These are phyloP conservation scores for Leptodermis oblonga DNA, from an alignment of 257 asterid genomes.

Conservation along the genomic window DNA sequence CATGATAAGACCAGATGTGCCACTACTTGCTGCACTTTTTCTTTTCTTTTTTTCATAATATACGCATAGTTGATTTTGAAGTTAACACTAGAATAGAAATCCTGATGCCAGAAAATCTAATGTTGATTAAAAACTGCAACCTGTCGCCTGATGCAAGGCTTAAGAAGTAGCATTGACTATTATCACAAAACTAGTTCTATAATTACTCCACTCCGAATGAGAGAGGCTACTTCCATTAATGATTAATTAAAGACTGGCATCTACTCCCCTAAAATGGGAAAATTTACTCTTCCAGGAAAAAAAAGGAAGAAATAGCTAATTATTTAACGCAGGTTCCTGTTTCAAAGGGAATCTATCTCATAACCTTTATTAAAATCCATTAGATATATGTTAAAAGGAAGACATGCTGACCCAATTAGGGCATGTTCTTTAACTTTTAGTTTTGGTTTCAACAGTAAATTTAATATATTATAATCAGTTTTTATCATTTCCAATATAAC, in stretches of 20 bases:
- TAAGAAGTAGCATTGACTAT: neutral
- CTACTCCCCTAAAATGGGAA: neutral
- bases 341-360: neutral
- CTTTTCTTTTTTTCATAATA: neutral
- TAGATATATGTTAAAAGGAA: neutral
- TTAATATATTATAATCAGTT: too few relatives aligned
- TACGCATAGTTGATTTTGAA: neutral
- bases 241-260: neutral
- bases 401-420: neutral
- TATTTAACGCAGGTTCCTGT: neutral
- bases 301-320: neutral
- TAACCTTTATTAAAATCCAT: neutral
- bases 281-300: neutral
- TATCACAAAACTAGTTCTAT: neutral
- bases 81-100: neutral
- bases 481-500: too few relatives aligned
- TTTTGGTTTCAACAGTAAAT: too few relatives aligned
- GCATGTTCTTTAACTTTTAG: too few relatives aligned
- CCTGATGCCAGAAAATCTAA: neutral
- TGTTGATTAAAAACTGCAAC: neutral
- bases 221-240: neutral
- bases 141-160: neutral
- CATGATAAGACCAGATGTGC: neutral
- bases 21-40: neutral
- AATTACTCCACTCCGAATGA: neutral